Percentiles rank a stretch among this genome's conserved stretches.
phyloP scores from a whole-genome alignment of 768 basidiomycete species.

The Dentipellis fragilis region DNA sequence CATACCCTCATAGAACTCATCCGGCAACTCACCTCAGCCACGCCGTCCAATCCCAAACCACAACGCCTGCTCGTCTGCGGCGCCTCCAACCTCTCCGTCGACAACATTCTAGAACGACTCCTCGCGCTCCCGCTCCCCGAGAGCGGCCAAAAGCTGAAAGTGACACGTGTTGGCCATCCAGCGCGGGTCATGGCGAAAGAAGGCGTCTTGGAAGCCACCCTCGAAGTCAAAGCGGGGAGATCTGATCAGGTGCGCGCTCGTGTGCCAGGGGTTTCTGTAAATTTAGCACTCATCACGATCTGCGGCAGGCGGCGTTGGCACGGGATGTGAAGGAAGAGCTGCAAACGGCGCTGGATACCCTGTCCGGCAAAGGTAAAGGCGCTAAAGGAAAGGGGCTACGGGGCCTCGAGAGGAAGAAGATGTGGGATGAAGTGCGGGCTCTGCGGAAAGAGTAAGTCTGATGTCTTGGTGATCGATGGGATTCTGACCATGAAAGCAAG shows the following conservation, averaged over 20 bases:
- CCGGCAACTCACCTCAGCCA: conserved; percentile 57
- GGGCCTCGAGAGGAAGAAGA: conserved; percentile 65
- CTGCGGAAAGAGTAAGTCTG: conserved; percentile 77
- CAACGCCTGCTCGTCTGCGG: conserved; percentile 79
- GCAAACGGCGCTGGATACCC: conserved; percentile 49
- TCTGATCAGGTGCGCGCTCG: conserved; percentile 50
- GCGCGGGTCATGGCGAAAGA: conserved; percentile 78
- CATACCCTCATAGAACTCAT: conserved; percentile 92
- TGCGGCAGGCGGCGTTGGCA: conserved; percentile 60
- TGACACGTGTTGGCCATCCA: conserved; percentile 92
- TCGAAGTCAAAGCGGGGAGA: conserved; percentile 62
- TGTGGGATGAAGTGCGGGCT: conserved; percentile 82
- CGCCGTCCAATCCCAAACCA: conserved; percentile 37
- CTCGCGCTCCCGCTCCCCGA: conserved; percentile 45
- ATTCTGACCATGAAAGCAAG: conserved; percentile 28
- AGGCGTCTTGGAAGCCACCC: conserved; percentile 54
- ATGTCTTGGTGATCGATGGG: not conserved
- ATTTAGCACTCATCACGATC: not conserved
- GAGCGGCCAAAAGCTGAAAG: conserved; percentile 43
- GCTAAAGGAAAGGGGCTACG: conserved; percentile 62
- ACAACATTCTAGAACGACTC: conserved; percentile 88
- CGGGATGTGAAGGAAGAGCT: conserved; percentile 87
- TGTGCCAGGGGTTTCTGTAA: not conserved
- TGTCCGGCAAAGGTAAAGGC: conserved; percentile 69
- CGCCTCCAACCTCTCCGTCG: conserved; percentile 89